Percentiles rank a stretch among this genome's conserved stretches.
phyloP scores from a whole-genome alignment of 2,329 filamentous ascomycete genomes.

The Colletotrichum karsti region DNA sequence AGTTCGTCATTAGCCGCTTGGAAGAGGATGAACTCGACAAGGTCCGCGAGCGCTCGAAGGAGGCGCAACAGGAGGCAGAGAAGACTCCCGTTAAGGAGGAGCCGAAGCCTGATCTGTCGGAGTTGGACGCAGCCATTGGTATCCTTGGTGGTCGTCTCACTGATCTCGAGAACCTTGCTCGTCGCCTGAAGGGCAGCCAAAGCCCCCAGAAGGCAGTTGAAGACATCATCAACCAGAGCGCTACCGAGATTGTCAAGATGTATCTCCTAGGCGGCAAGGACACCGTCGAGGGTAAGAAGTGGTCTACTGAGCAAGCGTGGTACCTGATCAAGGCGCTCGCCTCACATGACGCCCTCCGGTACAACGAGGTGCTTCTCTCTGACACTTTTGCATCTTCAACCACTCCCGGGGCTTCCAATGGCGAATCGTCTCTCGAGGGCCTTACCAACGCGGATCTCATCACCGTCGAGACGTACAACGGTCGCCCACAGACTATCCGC shows the following conservation, averaged over 20 bases:
- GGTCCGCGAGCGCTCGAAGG: conserved; percentile 28
- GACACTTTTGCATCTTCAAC: conserved; percentile 74
- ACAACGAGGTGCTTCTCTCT: conserved; percentile 85
- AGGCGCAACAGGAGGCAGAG: conserved; percentile 37
- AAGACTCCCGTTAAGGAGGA: conserved; percentile 32
- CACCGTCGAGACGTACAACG: conserved; percentile 74
- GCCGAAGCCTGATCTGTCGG: conserved; percentile 60
- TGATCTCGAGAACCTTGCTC: conserved; percentile 92
- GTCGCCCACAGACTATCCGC: conserved; percentile 79
- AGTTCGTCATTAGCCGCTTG: conserved; percentile 87
- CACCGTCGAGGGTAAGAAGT: conserved; percentile 63
- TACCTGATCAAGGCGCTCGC: conserved; percentile 83
- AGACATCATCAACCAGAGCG: conserved; percentile 89
- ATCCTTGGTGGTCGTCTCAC: conserved; percentile 91
- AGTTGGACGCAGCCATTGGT: conserved; percentile 84
- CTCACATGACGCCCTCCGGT: conserved; percentile 73
- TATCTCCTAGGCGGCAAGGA: conserved; percentile 75
- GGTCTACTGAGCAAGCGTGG: conserved; percentile 91
- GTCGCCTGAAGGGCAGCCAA: conserved; percentile 87
- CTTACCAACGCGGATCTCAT: conserved; percentile 90
- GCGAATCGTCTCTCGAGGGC: conserved; percentile 79
- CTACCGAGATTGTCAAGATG: conserved; percentile 92
- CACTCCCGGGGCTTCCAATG: conserved; percentile 59
- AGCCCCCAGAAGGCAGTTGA: conserved; percentile 81
- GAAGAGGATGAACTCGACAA: conserved; percentile 53